A percentile compares a stretch with the other conserved stretches of the same genome.
phyloP scores from a whole-genome alignment of 768 basidiomycete species.

The Neoboletus brunneissimus region DNA sequence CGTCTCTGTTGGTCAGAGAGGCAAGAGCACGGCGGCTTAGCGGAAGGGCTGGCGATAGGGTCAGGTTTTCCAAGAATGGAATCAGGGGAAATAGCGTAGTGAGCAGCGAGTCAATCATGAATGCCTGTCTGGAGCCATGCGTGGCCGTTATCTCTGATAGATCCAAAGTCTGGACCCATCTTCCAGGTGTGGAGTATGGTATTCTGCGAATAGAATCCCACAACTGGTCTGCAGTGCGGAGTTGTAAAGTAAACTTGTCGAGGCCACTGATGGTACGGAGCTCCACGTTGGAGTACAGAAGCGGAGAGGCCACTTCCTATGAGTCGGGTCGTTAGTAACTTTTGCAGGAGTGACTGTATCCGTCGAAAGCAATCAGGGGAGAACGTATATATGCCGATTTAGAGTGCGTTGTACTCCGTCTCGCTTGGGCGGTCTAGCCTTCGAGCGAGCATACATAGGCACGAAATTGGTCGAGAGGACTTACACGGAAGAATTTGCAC shows the following conservation, averaged over 20 bases:
- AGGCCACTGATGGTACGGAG: constrained; percentile 45
- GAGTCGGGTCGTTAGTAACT: constrained; percentile 13
- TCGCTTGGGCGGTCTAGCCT: background rate
- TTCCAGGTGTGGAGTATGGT: constrained; percentile 82
- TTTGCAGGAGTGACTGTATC: background rate
- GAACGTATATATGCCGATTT: background rate
- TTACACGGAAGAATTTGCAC: constrained; percentile 41
- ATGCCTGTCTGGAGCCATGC: constrained; percentile 44
- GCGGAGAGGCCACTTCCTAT: constrained; percentile 64
- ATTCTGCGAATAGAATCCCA: constrained; percentile 91
- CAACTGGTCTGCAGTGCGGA: constrained; percentile 63
- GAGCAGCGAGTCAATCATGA: constrained; percentile 61
- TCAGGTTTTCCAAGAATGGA: constrained; percentile 57
- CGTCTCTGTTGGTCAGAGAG: constrained; percentile 52
- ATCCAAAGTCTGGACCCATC: constrained; percentile 80
- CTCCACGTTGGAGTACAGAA: constrained; percentile 58
- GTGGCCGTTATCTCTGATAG: constrained; percentile 51
- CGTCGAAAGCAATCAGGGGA: background rate
- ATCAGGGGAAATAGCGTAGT: constrained; percentile 62
- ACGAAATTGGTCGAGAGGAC: constrained; percentile 13
- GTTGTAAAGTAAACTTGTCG: constrained; percentile 53
- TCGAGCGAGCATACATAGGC: background rate
- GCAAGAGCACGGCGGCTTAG: constrained; percentile 59
- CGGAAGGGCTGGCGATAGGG: constrained; percentile 53
- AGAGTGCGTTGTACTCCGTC: background rate